Evolutionary conservation across 306 rosid species (phyloP).

Genomic region (Pachyrhizus erosus): DNA sequence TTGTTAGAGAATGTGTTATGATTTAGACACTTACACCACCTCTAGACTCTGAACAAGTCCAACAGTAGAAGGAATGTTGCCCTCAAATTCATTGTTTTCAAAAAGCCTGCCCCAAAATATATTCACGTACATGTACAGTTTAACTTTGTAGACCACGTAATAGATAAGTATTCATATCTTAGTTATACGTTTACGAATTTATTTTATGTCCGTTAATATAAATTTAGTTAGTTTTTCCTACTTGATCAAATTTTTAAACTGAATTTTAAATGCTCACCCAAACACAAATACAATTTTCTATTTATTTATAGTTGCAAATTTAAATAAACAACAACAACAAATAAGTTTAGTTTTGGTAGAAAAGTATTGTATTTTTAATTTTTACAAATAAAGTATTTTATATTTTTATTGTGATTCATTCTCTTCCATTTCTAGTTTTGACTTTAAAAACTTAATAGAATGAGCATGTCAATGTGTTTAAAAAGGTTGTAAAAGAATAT

Average conservation of each 20-base stretch:
- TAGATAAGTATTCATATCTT: neutral
- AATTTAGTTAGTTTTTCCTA: no score
- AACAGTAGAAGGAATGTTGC: constrained; percentile 1
- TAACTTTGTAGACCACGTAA: no score
- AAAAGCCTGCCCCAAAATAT: neutral
- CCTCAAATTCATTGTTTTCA: constrained; percentile 1
- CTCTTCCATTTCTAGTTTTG: neutral
- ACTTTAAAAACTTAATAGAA: no score
- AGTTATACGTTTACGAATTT: no score
- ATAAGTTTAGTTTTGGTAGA: no score
- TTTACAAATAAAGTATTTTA: neutral
- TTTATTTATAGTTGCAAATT: neutral
- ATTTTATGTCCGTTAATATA: no score
- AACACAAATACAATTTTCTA: no score
- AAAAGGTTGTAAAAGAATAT: no score
- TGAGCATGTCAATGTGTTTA: no score
- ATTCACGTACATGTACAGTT: neutral
- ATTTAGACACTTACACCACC: neutral
- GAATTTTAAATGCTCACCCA: no score
- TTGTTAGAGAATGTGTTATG: neutral
- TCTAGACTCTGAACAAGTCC: constrained; percentile 4
- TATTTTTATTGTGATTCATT: neutral
- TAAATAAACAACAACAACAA: neutral
- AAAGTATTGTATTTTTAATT: no score
- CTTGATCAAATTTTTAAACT: no score